Percentiles rank a stretch among this genome's conserved stretches.
phyloP scores from a whole-genome alignment of 1,139 yeast species.

The Debaryomyces singareniensis region DNA sequence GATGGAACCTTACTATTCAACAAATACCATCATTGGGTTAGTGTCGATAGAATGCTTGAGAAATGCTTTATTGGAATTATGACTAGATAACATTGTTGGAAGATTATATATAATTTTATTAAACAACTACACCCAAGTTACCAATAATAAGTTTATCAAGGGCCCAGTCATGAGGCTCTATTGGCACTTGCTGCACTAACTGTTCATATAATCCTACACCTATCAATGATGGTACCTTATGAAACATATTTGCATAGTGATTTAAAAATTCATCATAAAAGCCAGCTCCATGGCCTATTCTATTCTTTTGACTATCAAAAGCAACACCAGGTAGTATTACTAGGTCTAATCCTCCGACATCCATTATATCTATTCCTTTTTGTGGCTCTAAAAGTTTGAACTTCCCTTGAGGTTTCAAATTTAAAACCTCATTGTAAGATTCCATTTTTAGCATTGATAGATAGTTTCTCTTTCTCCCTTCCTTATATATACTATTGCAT shows the following conservation, averaged over 20 bases:
- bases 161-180: slow-evolving; percentile 63
- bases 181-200: slow-evolving; percentile 51
- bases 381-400: slow-evolving; percentile 67
- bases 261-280: slow-evolving; percentile 77
- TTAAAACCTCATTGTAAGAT: slow-evolving; percentile 32
- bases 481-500: slow-evolving; percentile 21
- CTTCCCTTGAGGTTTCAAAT: slow-evolving; percentile 60
- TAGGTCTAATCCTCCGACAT: slow-evolving; percentile 50
- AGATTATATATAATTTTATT: slow-evolving; percentile 1
- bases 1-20: slow-evolving; percentile 81
- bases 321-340: slow-evolving; percentile 85
- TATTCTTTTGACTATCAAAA: slow-evolving; percentile 45
- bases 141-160: slow-evolving; percentile 53
- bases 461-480: slow-evolving; percentile 35
- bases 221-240: slow-evolving; percentile 37
- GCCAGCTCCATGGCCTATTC: slow-evolving; percentile 94
- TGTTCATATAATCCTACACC: slow-evolving; percentile 74
- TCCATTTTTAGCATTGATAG: slow-evolving; percentile 52
- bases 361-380: slow-evolving; percentile 29
- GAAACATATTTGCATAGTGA: slow-evolving; percentile 34
- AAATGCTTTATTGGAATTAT: slow-evolving; percentile 69
- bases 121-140: slow-evolving; percentile 1
- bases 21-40: slow-evolving; percentile 86
- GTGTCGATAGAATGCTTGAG: slow-evolving; percentile 73
- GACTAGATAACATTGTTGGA: slow-evolving; percentile 4